Conservation (phyloP, 2,329 filamentous ascomycete species). For the Aspergillus sp. region DNA sequence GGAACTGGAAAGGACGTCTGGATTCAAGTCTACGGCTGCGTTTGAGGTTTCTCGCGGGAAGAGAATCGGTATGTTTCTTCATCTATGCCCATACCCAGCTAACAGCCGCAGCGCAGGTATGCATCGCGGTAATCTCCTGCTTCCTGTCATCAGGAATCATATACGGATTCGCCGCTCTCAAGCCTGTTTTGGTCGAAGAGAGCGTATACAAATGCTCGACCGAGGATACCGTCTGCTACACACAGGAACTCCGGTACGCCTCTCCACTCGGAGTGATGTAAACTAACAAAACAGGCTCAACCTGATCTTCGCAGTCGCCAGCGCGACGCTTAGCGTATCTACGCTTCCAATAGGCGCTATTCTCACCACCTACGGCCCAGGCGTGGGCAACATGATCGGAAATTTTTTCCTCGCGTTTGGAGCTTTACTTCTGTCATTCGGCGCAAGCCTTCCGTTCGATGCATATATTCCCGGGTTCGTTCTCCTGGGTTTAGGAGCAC, state of each 20-base stretch:
- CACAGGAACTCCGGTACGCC: slow-evolving; percentile 46
- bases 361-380: slow-evolving; percentile 71
- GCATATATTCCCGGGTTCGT: slow-evolving; percentile 65
- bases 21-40: slow-evolving; percentile 29
- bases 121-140: slow-evolving; percentile 60
- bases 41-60: slow-evolving; percentile 48
- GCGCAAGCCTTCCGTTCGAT: slow-evolving; percentile 58
- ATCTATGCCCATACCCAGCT: slow-evolving; percentile 2
- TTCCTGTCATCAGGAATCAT: slow-evolving; percentile 69
- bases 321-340: slow-evolving; percentile 77
- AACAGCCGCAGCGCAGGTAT: slow-evolving; percentile 53
- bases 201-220: slow-evolving; percentile 60
- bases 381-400: slow-evolving; percentile 63
- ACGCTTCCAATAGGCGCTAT: slow-evolving; percentile 79
- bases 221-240: slow-evolving; percentile 48
- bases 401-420: slow-evolving; percentile 60
- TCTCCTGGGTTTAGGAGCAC: slow-evolving; percentile 66
- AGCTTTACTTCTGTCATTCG: slow-evolving; percentile 63
- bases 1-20: too few relatives aligned
- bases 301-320: slow-evolving; percentile 85
- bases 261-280: background rate
- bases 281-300: slow-evolving; percentile 49
- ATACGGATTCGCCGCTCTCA: slow-evolving; percentile 78
- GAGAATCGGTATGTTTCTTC: slow-evolving; percentile 40
- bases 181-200: slow-evolving; percentile 66